Base-by-base conservation (phyloP, 202 grass and related monocot species). In the Zizania palustris region DNA sequence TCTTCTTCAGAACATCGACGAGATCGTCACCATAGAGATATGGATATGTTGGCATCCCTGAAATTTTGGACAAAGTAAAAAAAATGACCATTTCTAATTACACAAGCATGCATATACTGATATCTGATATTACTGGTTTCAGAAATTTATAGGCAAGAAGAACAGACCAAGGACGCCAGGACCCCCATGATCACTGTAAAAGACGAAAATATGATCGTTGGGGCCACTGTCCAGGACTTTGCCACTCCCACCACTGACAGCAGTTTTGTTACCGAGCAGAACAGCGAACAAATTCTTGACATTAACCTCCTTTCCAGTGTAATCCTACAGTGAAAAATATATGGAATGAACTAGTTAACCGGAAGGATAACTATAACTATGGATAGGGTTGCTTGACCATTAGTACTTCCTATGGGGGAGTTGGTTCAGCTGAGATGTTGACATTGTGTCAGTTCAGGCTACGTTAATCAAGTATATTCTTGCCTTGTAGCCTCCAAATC, bases 121-220 rank as follows among this genome's bases (percentile, higher is more conserved):
- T 13, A 38, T 42, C 9, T 49, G 74, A 64, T 84, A 38, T 19
- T 42, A 65, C 15, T 49, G 42, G 21, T 55, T 81, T 19, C 44
- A 81, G 59, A 35, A 36, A 40, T n/a, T 61, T 63, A 74, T 9
- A 34, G 34, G 21, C 42, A 50, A 15, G 56, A 28, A 28, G 28
- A 69, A 88, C 95, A 65, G 63, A 98, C 95, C 95, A 75, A 98
- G 89, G 58, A 98, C 87, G 28, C 95, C 91, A 16, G 95, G 91
- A 46, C 95, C 95, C 11, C 95, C 95, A 65, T 98, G 95, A 67
- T 98, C 95, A 69, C 91, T 92, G 80, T 90, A 98, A 65, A 87
- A 98, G 58, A 98, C 80, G 64, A 98, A 98, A 77, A 98, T 98
- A 77, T 90, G 95, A 84, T 98, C 95, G 76, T 94, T 83, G 37